Conservation (phyloP, 108 stramenopile genomes). For the Pseudonitzschia delicatissima region DNA sequence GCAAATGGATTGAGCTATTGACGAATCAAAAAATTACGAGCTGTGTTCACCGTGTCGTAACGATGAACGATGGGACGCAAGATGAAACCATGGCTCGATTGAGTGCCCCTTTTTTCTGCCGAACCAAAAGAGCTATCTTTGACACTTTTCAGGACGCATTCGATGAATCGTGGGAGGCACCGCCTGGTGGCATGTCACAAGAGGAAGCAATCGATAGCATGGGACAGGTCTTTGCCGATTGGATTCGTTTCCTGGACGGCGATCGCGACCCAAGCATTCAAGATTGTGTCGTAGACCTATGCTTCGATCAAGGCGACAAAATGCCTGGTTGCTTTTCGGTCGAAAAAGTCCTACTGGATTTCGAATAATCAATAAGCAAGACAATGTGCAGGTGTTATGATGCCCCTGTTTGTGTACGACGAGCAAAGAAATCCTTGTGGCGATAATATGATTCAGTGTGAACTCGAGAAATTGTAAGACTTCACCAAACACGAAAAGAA, state of each 20-base stretch:
- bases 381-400: no score
- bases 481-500: no score
- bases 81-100: conserved; percentile 7
- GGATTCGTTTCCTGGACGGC: not conserved
- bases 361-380: no score
- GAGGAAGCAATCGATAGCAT: not conserved
- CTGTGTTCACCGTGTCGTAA: conserved; percentile 32
- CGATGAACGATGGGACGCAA: not conserved
- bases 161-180: not conserved
- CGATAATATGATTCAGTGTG: no score
- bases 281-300: not conserved
- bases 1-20: conserved; percentile 36
- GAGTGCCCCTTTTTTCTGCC: conserved; percentile 38
- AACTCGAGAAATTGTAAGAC: no score
- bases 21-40: conserved; percentile 12
- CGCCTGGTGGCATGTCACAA: not conserved
- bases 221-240: not conserved
- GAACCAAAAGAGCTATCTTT: conserved; percentile 18
- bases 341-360: not conserved
- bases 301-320: not conserved
- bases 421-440: no score
- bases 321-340: not conserved
- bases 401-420: no score
- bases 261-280: not conserved
- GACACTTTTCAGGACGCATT: conserved; percentile 2